Conservation (phyloP, 805 yeast genomes). For the Nakazawaea pomicola region DNA sequence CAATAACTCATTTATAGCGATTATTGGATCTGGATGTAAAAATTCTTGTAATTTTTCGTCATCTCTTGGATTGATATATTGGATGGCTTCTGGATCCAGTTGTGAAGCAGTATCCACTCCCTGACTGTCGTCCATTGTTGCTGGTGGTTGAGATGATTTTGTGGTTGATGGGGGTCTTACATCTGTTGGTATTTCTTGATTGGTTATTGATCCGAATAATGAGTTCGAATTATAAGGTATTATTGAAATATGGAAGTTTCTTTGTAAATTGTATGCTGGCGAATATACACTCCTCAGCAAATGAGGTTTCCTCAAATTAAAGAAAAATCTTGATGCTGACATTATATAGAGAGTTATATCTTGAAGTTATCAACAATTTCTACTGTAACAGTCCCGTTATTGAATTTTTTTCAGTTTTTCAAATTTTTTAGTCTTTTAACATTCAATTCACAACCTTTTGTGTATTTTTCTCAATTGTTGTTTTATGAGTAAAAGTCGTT, state of each 20-base stretch:
- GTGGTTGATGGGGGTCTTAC: background rate
- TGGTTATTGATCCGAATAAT: background rate
- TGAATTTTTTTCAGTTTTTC: too few relatives aligned
- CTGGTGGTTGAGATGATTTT: background rate
- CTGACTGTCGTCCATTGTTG: too few relatives aligned
- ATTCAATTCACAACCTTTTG: background rate
- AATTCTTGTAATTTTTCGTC: conserved; percentile 41
- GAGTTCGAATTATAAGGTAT: background rate
- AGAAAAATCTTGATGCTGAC: too few relatives aligned
- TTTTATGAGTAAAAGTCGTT: background rate
- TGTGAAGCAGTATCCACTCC: conserved; percentile 5
- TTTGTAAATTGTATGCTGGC: too few relatives aligned
- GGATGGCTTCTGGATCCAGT: conserved; percentile 10
- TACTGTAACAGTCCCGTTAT: too few relatives aligned
- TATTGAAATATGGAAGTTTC: too few relatives aligned
- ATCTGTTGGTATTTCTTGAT: background rate
- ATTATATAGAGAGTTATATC: too few relatives aligned
- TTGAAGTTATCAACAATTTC: too few relatives aligned
- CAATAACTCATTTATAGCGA: conserved; percentile 51
- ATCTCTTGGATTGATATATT: conserved; percentile 23
- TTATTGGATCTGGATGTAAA: conserved; percentile 44
- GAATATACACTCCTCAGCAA: too few relatives aligned
- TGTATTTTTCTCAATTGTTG: background rate
- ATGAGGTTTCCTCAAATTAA: too few relatives aligned
- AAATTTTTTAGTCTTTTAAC: too few relatives aligned